Evolutionary conservation across 768 basidiomycete species (phyloP), one percentile per base, ranked within the genome.

Genomic region (Xerocomus spinulosus): DNA sequence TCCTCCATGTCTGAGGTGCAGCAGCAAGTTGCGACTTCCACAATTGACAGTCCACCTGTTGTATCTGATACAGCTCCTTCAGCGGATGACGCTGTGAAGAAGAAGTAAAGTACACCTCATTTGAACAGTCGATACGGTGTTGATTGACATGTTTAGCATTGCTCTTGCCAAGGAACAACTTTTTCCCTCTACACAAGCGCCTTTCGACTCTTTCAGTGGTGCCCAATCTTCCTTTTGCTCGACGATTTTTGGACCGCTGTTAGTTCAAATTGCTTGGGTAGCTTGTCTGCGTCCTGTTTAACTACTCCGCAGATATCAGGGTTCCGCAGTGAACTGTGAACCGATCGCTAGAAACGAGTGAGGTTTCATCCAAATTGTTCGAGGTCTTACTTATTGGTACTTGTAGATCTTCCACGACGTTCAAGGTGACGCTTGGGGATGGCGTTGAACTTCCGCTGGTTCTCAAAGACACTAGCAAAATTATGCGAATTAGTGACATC

Each of bases 221-320:
- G 9, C 44, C 14, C 48, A 67, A 4, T 57, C 60, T 8, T 80
- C 77, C 67, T 76, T 69, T 49, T 67, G 68, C 30, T 70, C 77
- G n/a, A 84, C 83, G 1, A 85, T 85, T 23, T 85, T 85, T 54
- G 82, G 81, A 18, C 79, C 81, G 44, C 60, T 83, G 83, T 83
- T 46, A 55, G 82, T 70, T 48, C 42, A 36, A 32, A 41, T 56
- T 43, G 34, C 23, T 18, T 39, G 26, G 26, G 10, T n/a, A n/a
- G 32, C 5, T 41, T 26, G 24, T 35, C 2, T 40, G 12, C 12
- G 13, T 33, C 13, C 9, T 42, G 10, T 34, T 61, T 29, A 62
- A 44, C 14, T 32, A 37, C 15, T 20, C 25, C 9, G 9, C 35
- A 64, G 63, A 53, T 64, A 66, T 37, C 64, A 66, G 49, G 63